Percentiles rank a stretch among this genome's conserved stretches.
Conservation (phyloP, 169 alveolate genomes). For the Besnoitia besnoiti region DNA sequence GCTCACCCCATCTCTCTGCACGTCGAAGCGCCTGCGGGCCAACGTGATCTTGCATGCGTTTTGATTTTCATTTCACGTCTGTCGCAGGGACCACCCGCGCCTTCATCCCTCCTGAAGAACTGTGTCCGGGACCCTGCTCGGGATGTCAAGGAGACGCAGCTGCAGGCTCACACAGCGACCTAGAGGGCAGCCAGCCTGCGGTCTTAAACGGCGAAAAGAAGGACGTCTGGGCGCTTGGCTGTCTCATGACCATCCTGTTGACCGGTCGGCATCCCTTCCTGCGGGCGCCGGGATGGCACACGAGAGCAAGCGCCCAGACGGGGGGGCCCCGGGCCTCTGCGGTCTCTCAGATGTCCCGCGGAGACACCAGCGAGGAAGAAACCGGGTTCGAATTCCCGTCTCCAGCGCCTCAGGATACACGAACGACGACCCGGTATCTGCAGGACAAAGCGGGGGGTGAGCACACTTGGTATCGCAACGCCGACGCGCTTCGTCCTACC, state of each 20-base stretch:
- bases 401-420: no score
- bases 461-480: no score
- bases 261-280: conserved; percentile 22
- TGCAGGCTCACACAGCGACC: no score
- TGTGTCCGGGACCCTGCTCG: not conserved
- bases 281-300: not conserved
- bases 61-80: not conserved
- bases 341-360: not conserved
- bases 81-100: conserved; percentile 27
- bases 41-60: not conserved
- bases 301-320: no score
- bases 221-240: conserved; percentile 42
- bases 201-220: conserved; percentile 9
- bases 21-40: not conserved
- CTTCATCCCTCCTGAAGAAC: conserved; percentile 29
- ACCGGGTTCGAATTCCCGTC: not conserved
- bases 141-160: no score
- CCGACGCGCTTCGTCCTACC: no score
- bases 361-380: not conserved
- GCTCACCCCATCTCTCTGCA: not conserved
- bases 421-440: not conserved
- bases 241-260: not conserved
- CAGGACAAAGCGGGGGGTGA: no score
- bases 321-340: no score
- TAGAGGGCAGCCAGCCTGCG: not conserved